Base-by-base conservation (phyloP, 228 moss, liverwort and hornwort species). In the Sphagnum fallax region DNA sequence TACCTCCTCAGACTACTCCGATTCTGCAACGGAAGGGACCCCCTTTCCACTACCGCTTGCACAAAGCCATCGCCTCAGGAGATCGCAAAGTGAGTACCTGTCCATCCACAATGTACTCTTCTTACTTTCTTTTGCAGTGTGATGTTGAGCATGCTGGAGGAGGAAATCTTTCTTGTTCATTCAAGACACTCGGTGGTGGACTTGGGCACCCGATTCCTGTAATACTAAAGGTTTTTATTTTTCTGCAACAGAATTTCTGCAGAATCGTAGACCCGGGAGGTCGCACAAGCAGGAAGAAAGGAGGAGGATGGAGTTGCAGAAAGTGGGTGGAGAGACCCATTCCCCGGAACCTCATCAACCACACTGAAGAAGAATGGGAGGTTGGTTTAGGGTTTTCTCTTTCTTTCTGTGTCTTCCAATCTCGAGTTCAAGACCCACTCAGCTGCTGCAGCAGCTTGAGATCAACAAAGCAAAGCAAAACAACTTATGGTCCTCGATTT, bases 281-380 rank as follows among this genome's bases (percentile, higher is more conserved):
- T 10, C 79, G 67, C 71, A 80, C 80, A 71, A 66, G 62, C 51
- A 70, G 80, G 64, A 80, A 78, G 78, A 87, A 81, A 75, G 83
- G 86, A 61, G 80, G 83, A 13, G 78, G 80, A 47, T 82, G 83
- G 83, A 47, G 80, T 69, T 87, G 86, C 72, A 73, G 83, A 55
- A 78, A 65, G 57, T 85, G 85, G 85, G 75, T 73, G 62, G 59
- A 72, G 4, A 79, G 82, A 5, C 77, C 77, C 14, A 74, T 75
- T 73, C 82, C 77, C 64, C 85, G 82, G 65, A 77, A 82, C 71
- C 85, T 85, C 74, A 65, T 85, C 70, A 85, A 85, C 76, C 85
- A 85, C 82, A 79, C n/a, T 55, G 73, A 51, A 9, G 71, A 79
- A 75, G 85, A 85, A 74, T 85, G 75, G 77, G 82, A 82, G 79